Base-by-base conservation (phyloP, 73 alveolate genomes). In the Paramecium bursaria region DNA sequence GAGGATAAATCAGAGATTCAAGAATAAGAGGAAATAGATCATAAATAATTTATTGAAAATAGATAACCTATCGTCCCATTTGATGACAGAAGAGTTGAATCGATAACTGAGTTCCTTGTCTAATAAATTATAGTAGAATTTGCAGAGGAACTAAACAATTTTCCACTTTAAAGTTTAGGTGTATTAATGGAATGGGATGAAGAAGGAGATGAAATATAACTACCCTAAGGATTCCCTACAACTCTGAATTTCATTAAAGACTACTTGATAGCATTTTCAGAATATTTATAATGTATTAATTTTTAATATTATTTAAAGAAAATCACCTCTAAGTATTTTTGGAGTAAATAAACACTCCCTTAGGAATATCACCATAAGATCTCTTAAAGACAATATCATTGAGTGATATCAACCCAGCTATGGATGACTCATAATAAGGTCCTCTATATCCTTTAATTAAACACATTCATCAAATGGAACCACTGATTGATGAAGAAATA, bases 221-320 rank as follows among this genome's bases (percentile, higher is more conserved):
- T 57, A 19, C 76, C 76, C 3, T 50, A 48, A 13, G 76, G 76
- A 26, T 57, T 57, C 33, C 52, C 51, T 30, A 57, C 88, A 3
- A 75, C 88, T 30, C 75, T 75, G 42, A 75, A 75, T 35, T 75
- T 75, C 13, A 75, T 75, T 10, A 75, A 75, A 25, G 88, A 75
- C 21, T 75, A 75, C 31, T 44, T 75, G 17, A 76, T 75, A 13
- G 74, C 88, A 15, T 75, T 75, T 25, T 48, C 75, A 15, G 88
- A 75, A 31, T 75, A 50, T 30, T 50, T 75, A 29, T 50, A 75
- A 75, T 48, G 88, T 75, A 75, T 0, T n/a, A n/a, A n/a, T 14
- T 4, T 51, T 19, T 49, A 21, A 27, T 5, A 25, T 6, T 2
- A 50, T 75, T 9, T 48, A 25, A 13, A 75, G 88, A 75, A 50